These are phyloP conservation scores for Somion occarium DNA, from an alignment of 1,284 basidiomycete species.

Conservation along the genomic window DNA sequence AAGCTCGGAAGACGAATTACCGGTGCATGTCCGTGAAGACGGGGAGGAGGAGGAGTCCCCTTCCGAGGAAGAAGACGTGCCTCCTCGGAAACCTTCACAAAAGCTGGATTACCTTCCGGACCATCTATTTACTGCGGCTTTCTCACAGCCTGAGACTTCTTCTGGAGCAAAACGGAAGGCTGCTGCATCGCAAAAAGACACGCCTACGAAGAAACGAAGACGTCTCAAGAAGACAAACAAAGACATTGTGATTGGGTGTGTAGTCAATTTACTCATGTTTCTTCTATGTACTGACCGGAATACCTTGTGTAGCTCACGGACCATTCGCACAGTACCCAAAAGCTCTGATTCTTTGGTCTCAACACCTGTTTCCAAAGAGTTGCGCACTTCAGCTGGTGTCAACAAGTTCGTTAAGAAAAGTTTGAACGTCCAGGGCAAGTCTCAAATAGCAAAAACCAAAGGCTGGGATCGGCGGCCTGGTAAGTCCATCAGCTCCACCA, in stretches of 20 bases:
- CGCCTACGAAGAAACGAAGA: slow-evolving; percentile 21
- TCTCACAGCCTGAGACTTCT: slow-evolving; percentile 16
- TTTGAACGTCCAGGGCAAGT: slow-evolving; percentile 25
- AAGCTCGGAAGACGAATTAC: slow-evolving; percentile 3
- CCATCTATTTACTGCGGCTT: slow-evolving; percentile 30
- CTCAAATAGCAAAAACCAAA: slow-evolving; percentile 15
- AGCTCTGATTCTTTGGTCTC: slow-evolving; percentile 7
- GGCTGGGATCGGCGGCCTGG: slow-evolving; percentile 33
- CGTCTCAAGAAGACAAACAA: slow-evolving; percentile 19
- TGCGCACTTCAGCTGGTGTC: slow-evolving; percentile 19
- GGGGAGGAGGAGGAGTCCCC: slow-evolving; percentile 48
- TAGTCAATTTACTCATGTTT: slow-evolving; percentile 1
- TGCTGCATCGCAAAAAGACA: slow-evolving; percentile 4
- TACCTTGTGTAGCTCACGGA: slow-evolving; percentile 26
- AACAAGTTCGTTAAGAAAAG: slow-evolving; percentile 25
- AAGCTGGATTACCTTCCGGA: slow-evolving; percentile 30
- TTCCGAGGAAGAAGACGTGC: slow-evolving; percentile 4
- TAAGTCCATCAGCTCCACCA: slow-evolving; percentile 16
- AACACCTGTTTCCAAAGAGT: slow-evolving; percentile 14
- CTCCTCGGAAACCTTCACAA: background rate
- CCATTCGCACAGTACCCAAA: slow-evolving; percentile 26
- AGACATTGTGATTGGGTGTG: slow-evolving; percentile 30
- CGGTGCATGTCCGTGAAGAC: slow-evolving; percentile 34
- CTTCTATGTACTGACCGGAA: too few species aligned
- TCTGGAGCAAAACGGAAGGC: slow-evolving; percentile 13